Evolutionary conservation across 2,329 filamentous ascomycete species (phyloP), one percentile per base, ranked within the genome.

Genomic region (Teratosphaeria zuluensis): DNA sequence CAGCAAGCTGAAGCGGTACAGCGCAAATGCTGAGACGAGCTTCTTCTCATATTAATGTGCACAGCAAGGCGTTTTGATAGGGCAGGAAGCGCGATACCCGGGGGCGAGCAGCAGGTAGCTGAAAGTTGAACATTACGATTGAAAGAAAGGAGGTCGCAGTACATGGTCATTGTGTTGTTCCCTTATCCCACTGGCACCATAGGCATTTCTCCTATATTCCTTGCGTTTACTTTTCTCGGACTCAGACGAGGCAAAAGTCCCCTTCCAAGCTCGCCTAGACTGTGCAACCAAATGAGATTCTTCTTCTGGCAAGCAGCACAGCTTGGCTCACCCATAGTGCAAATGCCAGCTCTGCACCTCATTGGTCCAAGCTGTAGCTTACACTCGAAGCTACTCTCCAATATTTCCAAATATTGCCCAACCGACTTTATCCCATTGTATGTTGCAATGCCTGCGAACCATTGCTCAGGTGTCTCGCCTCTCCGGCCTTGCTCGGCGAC

Each of bases 401-500:
- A n/a, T 28, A 19, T 56, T n/a, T 21, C 42, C n/a, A 48, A 8
- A 48, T 19, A 46, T 19, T 48, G n/a, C 16, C 42, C 19, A 48
- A 48, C 14, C 14, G 33, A 14, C 33, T 14, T 35, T 14, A 28
- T 28, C 24, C 24, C 24, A 28, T 28, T 28, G 24, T 28, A 28
- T 28, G 24, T 28, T 28, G 24, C 24, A 28, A 28, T 28, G 24
- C 24, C 24, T 28, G 24, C 2, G 24, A 11, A 9, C 33, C 24
- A 11, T 28, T 30, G 16, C 51, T 31, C 51, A 60, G n/a, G 53
- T 59, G 24, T 58, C 56, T 52, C 59, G 58, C 57, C 60, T n/a
- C 56, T 63, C 61, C 53, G 56, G 58, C 58, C 62, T 35, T 19
- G 61, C 54, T 52, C 61, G 65, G 58, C 83, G 79, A 63, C 85